Percentiles rank a stretch among this genome's conserved stretches.
Conservation (phyloP, 164 flowering plant genomes). For the Echeveria elegans region DNA sequence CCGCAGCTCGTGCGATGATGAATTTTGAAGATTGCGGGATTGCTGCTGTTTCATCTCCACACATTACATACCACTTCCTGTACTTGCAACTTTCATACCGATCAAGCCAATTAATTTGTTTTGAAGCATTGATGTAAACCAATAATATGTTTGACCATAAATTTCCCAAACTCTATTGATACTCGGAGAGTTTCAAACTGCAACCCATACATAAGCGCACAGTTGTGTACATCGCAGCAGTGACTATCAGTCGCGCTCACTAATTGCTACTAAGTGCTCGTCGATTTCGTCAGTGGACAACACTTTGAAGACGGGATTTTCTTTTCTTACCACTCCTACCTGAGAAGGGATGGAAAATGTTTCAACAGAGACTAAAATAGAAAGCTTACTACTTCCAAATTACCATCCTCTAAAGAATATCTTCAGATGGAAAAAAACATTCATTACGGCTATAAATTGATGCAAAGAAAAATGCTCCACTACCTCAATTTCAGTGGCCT, state of each 20-base stretch:
- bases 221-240: not conserved
- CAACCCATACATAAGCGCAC: too few species aligned
- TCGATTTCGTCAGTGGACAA: conserved; percentile 42
- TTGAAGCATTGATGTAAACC: too few species aligned
- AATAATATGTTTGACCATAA: too few species aligned
- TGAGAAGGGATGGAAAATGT: not conserved
- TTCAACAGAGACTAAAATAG: not conserved
- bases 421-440: not conserved
- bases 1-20: not conserved
- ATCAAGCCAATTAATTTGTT: too few species aligned
- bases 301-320: conserved; percentile 30
- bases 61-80: too few species aligned
- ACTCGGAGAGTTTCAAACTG: too few species aligned
- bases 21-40: not conserved
- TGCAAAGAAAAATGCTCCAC: not conserved
- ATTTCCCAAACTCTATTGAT: too few species aligned
- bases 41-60: not conserved
- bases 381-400: not conserved
- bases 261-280: conserved; percentile 46
- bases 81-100: too few species aligned
- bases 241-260: conserved; percentile 35
- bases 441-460: not conserved
- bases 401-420: not conserved
- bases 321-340: conserved; percentile 42
- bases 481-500: conserved; percentile 97